Percentiles rank a stretch among this genome's conserved stretches.
phyloP scores from a whole-genome alignment of 176 grass and related monocot species.

The Miscanthus lutarioriparius region DNA sequence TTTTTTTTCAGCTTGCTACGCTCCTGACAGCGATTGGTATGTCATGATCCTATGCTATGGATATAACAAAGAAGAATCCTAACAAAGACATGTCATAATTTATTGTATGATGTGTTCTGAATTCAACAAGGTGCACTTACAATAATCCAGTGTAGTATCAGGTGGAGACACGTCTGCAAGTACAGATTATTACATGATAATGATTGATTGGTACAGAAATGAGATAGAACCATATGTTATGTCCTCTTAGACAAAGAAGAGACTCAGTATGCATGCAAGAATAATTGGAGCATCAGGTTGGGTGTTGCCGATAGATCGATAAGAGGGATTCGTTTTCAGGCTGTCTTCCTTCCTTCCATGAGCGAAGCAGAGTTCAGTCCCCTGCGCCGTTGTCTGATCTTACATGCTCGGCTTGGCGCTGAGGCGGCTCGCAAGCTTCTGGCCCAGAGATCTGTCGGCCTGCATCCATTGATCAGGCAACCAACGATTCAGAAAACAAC shows the following conservation, averaged over 20 bases:
- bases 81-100: too few species aligned
- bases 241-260: conserved; percentile 35
- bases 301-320: conserved; percentile 7
- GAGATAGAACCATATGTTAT: conserved; percentile 27
- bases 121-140: too few species aligned
- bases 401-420: conserved; percentile 87
- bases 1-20: too few species aligned
- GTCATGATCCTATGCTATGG: too few species aligned
- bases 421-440: conserved; percentile 79
- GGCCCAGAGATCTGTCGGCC: conserved; percentile 87
- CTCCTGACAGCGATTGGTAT: too few species aligned
- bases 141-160: not conserved
- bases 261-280: conserved; percentile 29
- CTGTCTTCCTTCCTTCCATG: conserved; percentile 1
- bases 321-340: conserved; percentile 12
- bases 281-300: conserved; percentile 8
- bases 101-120: too few species aligned
- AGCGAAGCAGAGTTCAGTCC: not conserved
- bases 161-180: not conserved
- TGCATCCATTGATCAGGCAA: conserved; percentile 32
- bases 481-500: not conserved
- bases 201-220: not conserved
- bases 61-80: too few species aligned
- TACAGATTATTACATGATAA: conserved; percentile 27
- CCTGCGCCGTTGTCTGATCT: conserved; percentile 14